Percentiles rank a stretch among this genome's conserved stretches.
These are phyloP conservation scores for Sungouiella blattae DNA, from an alignment of 805 yeast genomes.

Conservation along the genomic window DNA sequence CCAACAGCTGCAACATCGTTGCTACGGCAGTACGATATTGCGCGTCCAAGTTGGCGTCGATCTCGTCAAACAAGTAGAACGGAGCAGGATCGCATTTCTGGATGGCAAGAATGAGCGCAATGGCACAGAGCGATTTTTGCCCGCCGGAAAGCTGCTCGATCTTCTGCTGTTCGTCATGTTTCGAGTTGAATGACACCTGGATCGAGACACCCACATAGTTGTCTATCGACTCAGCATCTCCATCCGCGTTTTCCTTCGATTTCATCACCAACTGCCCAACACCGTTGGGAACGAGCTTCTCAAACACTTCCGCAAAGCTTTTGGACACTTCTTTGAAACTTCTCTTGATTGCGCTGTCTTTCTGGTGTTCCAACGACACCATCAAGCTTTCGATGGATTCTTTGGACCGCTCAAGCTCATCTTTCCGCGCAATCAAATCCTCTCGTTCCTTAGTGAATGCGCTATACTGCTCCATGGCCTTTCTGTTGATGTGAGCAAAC, in stretches of 20 bases:
- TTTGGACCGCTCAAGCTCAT: constrained; percentile 67
- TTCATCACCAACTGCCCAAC: constrained; percentile 69
- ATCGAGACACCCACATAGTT: constrained; percentile 80
- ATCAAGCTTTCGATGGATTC: constrained; percentile 72
- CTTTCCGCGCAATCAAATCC: constrained; percentile 59
- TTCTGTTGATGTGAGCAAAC: constrained; percentile 78
- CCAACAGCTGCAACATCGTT: constrained; percentile 58
- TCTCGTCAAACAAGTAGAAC: constrained; percentile 91
- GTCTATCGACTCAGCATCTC: constrained; percentile 34
- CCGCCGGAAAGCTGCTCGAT: constrained; percentile 96
- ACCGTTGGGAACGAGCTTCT: constrained; percentile 79
- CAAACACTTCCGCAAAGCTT: constrained; percentile 73
- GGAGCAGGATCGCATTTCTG: constrained; percentile 97
- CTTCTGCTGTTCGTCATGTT: constrained; percentile 77
- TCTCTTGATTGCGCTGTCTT: constrained; percentile 74
- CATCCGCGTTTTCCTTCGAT: constrained; percentile 26
- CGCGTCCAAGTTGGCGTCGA: constrained; percentile 92
- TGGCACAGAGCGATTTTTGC: constrained; percentile 94
- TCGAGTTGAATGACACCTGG: constrained; percentile 84
- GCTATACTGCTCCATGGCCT: constrained; percentile 80
- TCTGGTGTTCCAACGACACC: constrained; percentile 65
- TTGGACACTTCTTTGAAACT: constrained; percentile 75
- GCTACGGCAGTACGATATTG: constrained; percentile 91
- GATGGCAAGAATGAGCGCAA: constrained; percentile 88
- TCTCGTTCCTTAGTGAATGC: constrained; percentile 71